Percentiles rank a stretch among this genome's conserved stretches.
These are phyloP conservation scores for Nemania bipapillata DNA, from an alignment of 2,329 filamentous ascomycete species.

Conservation along the genomic window DNA sequence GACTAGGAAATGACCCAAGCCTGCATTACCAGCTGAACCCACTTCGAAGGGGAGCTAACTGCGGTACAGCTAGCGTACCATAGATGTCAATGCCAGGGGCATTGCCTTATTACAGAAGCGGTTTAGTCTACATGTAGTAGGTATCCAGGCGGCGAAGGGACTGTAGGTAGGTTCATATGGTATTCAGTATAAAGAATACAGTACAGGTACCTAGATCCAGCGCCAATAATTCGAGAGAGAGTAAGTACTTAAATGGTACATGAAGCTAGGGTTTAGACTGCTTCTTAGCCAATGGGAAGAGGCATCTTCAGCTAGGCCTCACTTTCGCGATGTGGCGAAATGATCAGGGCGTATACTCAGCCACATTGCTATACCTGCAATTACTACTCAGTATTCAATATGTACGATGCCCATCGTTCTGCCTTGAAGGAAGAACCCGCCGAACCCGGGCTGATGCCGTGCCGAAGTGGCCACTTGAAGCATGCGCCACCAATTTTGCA, in stretches of 20 bases:
- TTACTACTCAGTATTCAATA: not conserved
- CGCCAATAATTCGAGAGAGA: not conserved
- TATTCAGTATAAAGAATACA: not conserved
- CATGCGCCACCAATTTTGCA: not conserved
- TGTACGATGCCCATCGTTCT: constrained; percentile 18
- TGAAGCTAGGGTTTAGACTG: not conserved
- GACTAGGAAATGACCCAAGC: constrained; percentile 8
- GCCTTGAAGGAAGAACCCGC: constrained; percentile 18
- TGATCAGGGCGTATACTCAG: constrained; percentile 29
- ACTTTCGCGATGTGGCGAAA: constrained; percentile 28
- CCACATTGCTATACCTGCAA: constrained; percentile 16
- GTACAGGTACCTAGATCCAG: not conserved
- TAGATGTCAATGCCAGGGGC: constrained; percentile 8
- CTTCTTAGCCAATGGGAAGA: constrained; percentile 14
- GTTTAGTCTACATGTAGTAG: constrained; percentile 30
- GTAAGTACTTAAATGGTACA: constrained; percentile 16
- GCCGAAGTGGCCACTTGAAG: not conserved
- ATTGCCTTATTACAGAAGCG: constrained; percentile 25
- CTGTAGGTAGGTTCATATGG: too few relatives aligned
- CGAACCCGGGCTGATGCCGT: not conserved
- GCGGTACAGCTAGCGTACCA: not conserved
- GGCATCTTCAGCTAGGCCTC: constrained; percentile 25
- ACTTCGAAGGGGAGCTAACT: constrained; percentile 6
- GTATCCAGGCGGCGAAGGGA: too few relatives aligned
- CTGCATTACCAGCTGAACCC: constrained; percentile 18